phyloP scores from a whole-genome alignment of 2,329 filamentous ascomycete species.

The Alternaria rosae region DNA sequence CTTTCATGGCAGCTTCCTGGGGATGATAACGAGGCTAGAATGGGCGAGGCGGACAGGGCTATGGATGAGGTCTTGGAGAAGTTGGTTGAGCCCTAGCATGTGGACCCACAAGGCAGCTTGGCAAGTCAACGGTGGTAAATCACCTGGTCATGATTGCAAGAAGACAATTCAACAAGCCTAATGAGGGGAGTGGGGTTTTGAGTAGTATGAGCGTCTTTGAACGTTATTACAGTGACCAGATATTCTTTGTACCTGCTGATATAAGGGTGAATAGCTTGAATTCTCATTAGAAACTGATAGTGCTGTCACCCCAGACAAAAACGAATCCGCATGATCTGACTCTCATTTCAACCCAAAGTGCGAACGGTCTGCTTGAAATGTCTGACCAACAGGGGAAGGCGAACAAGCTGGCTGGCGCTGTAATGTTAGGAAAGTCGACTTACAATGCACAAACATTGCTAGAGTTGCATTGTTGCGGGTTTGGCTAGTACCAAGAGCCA shows the following conservation, averaged over 20 bases:
- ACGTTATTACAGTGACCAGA: background rate
- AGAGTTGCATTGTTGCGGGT: too few species aligned
- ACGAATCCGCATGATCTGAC: too few species aligned
- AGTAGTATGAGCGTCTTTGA: background rate
- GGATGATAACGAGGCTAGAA: background rate
- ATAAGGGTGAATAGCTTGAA: too few species aligned
- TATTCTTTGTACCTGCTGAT: background rate
- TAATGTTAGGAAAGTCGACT: too few species aligned
- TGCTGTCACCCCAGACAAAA: too few species aligned
- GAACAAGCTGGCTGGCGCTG: too few species aligned
- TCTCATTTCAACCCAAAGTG: too few species aligned
- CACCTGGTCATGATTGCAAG: background rate
- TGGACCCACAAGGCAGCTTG: background rate
- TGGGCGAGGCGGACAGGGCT: background rate
- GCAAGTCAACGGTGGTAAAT: background rate
- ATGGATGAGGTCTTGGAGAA: constrained; percentile 3
- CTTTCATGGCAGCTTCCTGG: background rate
- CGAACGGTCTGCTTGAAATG: too few species aligned
- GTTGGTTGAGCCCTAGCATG: background rate
- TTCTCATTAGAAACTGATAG: too few species aligned
- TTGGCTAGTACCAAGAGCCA: background rate
- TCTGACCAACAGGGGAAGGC: too few species aligned
- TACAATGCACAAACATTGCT: too few species aligned
- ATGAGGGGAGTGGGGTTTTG: rapidly evolving
- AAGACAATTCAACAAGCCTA: background rate